A percentile compares a stretch with the other conserved stretches of the same genome.
phyloP scores from a whole-genome alignment of 306 rosid species.

The Citrullus colocynthis region DNA sequence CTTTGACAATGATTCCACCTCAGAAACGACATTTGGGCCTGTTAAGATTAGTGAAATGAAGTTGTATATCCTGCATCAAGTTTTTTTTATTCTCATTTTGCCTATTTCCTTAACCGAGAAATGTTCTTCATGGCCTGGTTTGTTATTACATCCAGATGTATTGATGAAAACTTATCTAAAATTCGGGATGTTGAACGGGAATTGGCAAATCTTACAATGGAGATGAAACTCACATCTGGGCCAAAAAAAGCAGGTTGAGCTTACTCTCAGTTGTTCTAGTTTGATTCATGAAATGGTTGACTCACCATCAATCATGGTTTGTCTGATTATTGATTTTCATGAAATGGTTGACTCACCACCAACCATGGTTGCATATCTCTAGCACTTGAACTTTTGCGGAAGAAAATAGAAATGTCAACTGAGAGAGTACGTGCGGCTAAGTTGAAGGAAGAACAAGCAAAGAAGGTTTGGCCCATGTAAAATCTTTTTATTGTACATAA shows the following conservation, averaged over 20 bases:
- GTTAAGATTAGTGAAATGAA: background rate
- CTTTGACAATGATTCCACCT: background rate
- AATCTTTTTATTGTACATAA: background rate
- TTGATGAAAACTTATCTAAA: constrained; percentile 81
- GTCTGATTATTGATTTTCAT: constrained; percentile 4
- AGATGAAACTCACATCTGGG: constrained; percentile 89
- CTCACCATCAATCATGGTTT: constrained; percentile 5
- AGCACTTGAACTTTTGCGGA: constrained; percentile 86
- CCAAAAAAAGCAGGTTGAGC: constrained; percentile 86
- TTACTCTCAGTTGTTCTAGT: constrained; percentile 12
- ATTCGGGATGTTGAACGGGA: constrained; percentile 90
- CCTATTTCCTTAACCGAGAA: background rate
- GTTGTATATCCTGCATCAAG: background rate
- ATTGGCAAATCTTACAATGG: constrained; percentile 62
- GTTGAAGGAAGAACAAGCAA: constrained; percentile 72
- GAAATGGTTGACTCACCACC: constrained; percentile 17
- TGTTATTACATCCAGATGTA: constrained; percentile 33
- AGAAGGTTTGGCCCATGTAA: constrained; percentile 30
- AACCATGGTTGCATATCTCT: constrained; percentile 20
- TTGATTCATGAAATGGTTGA: constrained; percentile 17
- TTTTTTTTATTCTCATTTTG: background rate
- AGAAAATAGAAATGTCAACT: constrained; percentile 69
- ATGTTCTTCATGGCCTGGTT: background rate
- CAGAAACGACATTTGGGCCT: background rate
- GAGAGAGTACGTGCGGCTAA: constrained; percentile 70